These are phyloP conservation scores for Fraxinus nigra DNA, from an alignment of 305 asterid genomes.

Conservation along the genomic window DNA sequence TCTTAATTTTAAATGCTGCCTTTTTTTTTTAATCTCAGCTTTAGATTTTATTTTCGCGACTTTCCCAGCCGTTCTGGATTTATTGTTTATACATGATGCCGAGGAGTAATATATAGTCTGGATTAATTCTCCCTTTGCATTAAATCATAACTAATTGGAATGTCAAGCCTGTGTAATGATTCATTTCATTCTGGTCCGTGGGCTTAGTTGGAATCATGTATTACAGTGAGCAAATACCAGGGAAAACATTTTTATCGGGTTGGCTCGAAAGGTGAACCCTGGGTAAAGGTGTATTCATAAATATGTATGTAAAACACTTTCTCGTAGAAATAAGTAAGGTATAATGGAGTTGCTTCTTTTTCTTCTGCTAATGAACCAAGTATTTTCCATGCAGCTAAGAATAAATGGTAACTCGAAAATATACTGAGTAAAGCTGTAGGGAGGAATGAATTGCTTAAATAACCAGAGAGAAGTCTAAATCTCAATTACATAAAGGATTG, in stretches of 20 bases:
- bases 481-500: background rate
- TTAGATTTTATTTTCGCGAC: background rate
- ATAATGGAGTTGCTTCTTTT: background rate
- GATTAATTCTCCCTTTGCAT: background rate
- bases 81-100: background rate
- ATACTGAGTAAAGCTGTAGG: background rate
- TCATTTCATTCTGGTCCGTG: background rate
- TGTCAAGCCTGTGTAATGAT: background rate
- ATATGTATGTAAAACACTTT: background rate
- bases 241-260: background rate
- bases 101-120: background rate
- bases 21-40: background rate
- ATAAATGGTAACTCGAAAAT: background rate
- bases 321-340: background rate
- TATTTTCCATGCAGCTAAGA: background rate
- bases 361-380: background rate
- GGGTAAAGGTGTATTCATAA: background rate
- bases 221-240: background rate
- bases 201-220: background rate
- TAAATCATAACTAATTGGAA: slow-evolving; percentile 7
- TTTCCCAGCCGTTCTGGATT: background rate
- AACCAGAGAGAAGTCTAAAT: background rate
- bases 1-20: background rate
- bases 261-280: background rate
- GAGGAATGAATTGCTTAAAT: background rate